Conservation (phyloP, 2,329 filamentous ascomycete species). For the Alternaria novae-zelandiae region DNA sequence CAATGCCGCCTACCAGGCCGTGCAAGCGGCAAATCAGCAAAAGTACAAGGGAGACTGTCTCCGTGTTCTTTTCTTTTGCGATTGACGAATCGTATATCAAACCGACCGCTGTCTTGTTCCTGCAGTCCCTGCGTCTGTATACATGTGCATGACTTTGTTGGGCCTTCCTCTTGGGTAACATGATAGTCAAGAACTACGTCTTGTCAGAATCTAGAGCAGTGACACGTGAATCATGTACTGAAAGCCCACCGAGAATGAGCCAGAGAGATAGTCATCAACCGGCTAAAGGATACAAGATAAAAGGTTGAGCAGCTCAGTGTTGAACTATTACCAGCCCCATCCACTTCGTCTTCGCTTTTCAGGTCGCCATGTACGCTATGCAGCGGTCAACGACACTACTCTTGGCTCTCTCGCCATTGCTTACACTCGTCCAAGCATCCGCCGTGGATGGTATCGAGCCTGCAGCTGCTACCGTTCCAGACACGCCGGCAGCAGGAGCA, state of each 20-base stretch:
- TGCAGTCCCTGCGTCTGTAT: neutral
- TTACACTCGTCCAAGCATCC: neutral
- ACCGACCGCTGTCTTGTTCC: neutral
- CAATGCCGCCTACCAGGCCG: neutral
- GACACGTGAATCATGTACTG: neutral
- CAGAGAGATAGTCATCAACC: neutral
- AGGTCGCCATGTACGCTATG: neutral
- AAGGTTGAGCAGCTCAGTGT: neutral
- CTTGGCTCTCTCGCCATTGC: neutral
- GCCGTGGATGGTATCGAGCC: neutral
- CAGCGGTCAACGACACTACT: neutral
- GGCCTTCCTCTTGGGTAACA: neutral
- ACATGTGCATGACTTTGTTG: neutral
- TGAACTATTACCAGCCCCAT: neutral
- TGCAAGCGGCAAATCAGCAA: neutral
- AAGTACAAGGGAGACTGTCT: neutral
- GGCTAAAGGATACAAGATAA: neutral
- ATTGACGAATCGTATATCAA: neutral
- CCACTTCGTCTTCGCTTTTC: neutral
- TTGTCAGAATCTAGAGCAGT: neutral
- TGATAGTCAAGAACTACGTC: neutral
- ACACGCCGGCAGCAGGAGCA: neutral
- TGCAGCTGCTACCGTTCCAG: slow-evolving; percentile 1
- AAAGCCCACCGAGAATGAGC: neutral
- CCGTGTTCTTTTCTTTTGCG: neutral